These are phyloP conservation scores for Medicago lupulina DNA, from an alignment of 306 rosid species.

Conservation along the genomic window DNA sequence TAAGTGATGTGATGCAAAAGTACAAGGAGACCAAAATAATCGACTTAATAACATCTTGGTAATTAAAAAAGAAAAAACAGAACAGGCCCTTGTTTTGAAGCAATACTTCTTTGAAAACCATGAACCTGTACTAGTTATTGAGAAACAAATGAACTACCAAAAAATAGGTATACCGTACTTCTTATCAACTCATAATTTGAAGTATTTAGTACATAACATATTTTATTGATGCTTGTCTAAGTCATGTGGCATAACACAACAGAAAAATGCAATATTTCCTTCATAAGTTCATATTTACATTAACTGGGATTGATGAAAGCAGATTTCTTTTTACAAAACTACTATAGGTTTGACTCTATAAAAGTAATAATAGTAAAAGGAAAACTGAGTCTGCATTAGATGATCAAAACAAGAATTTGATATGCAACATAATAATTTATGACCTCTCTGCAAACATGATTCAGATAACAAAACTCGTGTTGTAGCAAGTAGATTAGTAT, in stretches of 20 bases:
- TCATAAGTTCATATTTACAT: no score
- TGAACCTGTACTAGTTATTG: no score
- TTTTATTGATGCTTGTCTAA: not conserved
- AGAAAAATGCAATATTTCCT: not conserved
- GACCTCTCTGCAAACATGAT: not conserved
- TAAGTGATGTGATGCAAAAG: conserved; percentile 5
- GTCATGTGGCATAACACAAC: not conserved
- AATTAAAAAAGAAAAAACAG: not conserved
- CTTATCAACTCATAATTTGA: not conserved
- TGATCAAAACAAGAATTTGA: not conserved
- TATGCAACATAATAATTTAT: not conserved
- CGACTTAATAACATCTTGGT: not conserved
- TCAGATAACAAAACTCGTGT: not conserved
- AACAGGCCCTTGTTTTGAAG: not conserved
- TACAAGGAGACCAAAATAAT: not conserved
- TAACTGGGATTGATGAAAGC: not conserved
- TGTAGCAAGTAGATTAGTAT: not conserved
- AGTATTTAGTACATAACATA: not conserved
- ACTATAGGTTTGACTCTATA: not conserved
- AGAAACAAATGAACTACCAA: no score
- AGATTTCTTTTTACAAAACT: no score
- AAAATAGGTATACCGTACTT: no score
- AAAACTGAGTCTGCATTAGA: not conserved
- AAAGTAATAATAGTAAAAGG: not conserved
- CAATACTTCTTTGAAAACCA: no score